A percentile compares a stretch with the other conserved stretches of the same genome.
phyloP scores from a whole-genome alignment of 768 basidiomycete species.

The Leucosporidium scottii region DNA sequence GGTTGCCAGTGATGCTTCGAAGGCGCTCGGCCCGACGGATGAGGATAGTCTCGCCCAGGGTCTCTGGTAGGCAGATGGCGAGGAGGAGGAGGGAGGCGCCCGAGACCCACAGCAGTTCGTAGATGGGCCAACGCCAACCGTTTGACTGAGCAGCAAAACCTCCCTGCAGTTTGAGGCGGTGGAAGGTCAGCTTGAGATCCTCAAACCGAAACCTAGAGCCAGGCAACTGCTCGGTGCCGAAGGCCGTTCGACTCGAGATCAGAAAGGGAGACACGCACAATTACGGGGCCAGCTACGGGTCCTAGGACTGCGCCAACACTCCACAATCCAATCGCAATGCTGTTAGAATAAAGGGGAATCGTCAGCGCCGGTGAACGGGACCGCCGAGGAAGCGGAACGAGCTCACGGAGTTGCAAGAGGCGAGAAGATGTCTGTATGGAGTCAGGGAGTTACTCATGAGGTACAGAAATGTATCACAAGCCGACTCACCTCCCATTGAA shows the following conservation, averaged over 20 bases:
- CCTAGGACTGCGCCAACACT: conserved; percentile 36
- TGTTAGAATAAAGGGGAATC: too few relatives aligned
- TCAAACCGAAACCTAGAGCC: too few relatives aligned
- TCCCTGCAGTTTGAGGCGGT: not conserved
- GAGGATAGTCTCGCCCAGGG: conserved; percentile 42
- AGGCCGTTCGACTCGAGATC: not conserved
- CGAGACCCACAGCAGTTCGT: conserved; percentile 41
- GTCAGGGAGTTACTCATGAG: conserved; percentile 5
- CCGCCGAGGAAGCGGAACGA: too few relatives aligned
- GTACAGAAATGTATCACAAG: not conserved
- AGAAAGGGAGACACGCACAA: not conserved
- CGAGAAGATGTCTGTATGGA: not conserved
- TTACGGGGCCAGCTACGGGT: conserved; percentile 29
- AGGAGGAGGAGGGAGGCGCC: conserved; percentile 39
- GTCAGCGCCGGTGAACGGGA: too few relatives aligned
- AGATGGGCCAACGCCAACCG: conserved; percentile 43
- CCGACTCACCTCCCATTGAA: conserved; percentile 15
- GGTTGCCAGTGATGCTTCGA: conserved; percentile 43
- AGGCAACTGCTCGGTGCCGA: not conserved
- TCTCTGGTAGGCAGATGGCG: conserved; percentile 43
- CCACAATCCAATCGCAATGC: conserved; percentile 39
- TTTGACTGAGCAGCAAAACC: conserved; percentile 41
- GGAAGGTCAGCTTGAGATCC: too few relatives aligned
- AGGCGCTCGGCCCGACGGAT: conserved; percentile 42
- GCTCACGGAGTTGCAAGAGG: not conserved